phyloP scores from a whole-genome alignment of 2,329 filamentous ascomycete species.

The Phyllosticta citrichinensis region DNA sequence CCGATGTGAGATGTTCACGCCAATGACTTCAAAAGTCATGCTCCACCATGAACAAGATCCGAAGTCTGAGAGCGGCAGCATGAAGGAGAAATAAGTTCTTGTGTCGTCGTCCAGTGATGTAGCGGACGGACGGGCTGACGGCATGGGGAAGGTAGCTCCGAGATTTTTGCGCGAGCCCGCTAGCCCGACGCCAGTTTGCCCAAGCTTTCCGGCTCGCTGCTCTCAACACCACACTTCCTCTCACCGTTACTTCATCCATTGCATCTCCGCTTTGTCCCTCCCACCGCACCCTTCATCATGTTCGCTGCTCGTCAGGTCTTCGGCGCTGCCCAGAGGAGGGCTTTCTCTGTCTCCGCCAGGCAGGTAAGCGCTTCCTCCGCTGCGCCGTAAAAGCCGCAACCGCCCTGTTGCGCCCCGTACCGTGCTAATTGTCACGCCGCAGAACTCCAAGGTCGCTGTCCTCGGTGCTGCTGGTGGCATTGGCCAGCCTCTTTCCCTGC shows the following conservation, averaged over 20 bases:
- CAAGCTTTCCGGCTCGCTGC: slow-evolving; percentile 5
- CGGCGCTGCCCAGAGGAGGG: slow-evolving; percentile 40
- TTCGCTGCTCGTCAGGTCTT: slow-evolving; percentile 53
- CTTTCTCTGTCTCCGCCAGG: slow-evolving; percentile 43
- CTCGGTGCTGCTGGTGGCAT: slow-evolving; percentile 97
- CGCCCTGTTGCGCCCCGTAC: neutral
- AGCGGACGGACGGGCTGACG: neutral
- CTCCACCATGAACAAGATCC: no score
- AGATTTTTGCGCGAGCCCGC: slow-evolving; percentile 5
- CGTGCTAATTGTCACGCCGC: slow-evolving; percentile 12
- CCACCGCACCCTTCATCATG: slow-evolving; percentile 45
- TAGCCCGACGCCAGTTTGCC: neutral
- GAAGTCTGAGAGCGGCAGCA: no score
- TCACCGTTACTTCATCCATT: slow-evolving; percentile 14
- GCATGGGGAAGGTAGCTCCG: neutral
- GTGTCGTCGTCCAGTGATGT: neutral
- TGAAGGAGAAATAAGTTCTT: no score
- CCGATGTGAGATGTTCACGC: no score
- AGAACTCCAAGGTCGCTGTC: slow-evolving; percentile 97
- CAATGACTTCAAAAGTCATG: no score
- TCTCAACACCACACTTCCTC: slow-evolving; percentile 10
- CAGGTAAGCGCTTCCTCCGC: slow-evolving; percentile 31
- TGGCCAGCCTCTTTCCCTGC: slow-evolving; percentile 92
- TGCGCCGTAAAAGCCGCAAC: slow-evolving; percentile 11
- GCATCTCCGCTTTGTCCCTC: slow-evolving; percentile 15